Conservation (phyloP, 345 rosid genomes). For the Lepidium didymum region DNA sequence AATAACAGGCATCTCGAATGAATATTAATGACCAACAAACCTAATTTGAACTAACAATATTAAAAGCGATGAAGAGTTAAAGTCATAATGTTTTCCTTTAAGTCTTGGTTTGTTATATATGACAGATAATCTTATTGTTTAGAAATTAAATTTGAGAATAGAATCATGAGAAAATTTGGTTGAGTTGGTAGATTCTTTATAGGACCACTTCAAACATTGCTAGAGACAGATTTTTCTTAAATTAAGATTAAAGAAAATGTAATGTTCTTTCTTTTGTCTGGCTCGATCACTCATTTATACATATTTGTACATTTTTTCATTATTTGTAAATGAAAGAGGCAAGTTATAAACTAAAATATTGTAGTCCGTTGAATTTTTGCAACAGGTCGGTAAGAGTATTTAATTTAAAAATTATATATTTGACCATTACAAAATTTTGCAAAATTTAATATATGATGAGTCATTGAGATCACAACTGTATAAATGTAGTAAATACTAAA, state of each 20-base stretch:
- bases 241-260: constrained; percentile 40
- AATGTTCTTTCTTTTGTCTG: background rate
- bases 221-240: background rate
- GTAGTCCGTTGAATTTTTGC: background rate
- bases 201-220: constrained; percentile 4
- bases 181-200: constrained; percentile 10
- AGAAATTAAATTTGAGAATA: background rate
- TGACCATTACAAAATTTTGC: background rate
- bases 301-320: too few species aligned
- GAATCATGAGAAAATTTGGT: constrained; percentile 11
- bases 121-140: background rate
- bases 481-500: background rate
- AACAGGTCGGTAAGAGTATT: background rate
- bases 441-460: background rate
- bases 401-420: background rate
- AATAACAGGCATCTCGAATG: background rate
- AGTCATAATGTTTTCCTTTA: background rate
- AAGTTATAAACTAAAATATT: background rate
- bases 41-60: background rate
- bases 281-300: background rate
- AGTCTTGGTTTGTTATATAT: background rate
- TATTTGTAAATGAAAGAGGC: background rate
- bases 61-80: background rate
- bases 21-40: background rate
- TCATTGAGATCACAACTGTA: background rate